phyloP scores from a whole-genome alignment of 2,329 filamentous ascomycete species.

The Penicillium sp. region DNA sequence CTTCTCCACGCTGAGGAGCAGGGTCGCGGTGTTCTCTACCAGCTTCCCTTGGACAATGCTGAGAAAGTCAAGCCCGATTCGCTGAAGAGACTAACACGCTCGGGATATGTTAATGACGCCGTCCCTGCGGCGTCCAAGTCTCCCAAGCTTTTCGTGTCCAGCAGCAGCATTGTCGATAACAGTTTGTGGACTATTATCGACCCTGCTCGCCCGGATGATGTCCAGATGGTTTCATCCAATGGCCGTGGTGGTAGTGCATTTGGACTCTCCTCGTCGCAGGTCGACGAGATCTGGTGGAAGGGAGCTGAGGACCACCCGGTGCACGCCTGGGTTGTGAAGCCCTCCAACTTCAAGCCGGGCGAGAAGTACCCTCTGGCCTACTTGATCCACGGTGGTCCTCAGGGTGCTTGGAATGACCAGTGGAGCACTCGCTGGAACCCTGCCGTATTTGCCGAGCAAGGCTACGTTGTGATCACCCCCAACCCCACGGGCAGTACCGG shows the following conservation, averaged over 20 bases:
- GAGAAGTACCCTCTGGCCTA: constrained; percentile 58
- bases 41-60: constrained; percentile 36
- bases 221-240: constrained; percentile 41
- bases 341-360: constrained; percentile 47
- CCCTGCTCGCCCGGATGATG: constrained; percentile 30
- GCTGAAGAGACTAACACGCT: constrained; percentile 42
- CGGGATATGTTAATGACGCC: constrained; percentile 45
- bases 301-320: constrained; percentile 48
- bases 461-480: constrained; percentile 61
- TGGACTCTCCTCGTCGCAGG: constrained; percentile 44
- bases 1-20: constrained; percentile 45
- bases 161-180: constrained; percentile 48
- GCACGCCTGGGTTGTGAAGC: constrained; percentile 51
- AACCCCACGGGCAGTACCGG: constrained; percentile 62
- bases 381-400: constrained; percentile 57
- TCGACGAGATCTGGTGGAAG: constrained; percentile 49
- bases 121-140: constrained; percentile 37
- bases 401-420: constrained; percentile 54
- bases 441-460: constrained; percentile 61
- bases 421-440: constrained; percentile 60
- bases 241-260: constrained; percentile 40
- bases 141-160: constrained; percentile 44
- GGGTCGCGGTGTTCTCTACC: constrained; percentile 47
- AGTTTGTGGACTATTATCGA: constrained; percentile 47
- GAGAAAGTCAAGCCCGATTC: constrained; percentile 30